phyloP scores from a whole-genome alignment of 441 rosid genomes.

The Erodium moschatum region DNA sequence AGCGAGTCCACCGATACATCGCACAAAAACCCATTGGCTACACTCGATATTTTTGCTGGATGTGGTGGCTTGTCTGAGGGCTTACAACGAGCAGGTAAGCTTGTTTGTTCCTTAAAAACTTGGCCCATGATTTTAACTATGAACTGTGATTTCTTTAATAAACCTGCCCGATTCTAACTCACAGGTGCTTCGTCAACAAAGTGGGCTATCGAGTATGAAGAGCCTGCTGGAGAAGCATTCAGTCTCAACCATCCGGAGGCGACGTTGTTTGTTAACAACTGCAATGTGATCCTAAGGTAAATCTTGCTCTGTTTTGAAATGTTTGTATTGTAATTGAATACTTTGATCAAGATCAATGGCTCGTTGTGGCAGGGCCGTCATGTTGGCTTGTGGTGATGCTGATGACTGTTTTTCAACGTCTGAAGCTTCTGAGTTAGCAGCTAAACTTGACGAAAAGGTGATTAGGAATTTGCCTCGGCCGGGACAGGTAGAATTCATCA shows the following conservation, averaged over 20 bases:
- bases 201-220: conserved; percentile 94
- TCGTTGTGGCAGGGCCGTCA: conserved; percentile 53
- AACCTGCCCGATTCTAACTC: conserved; percentile 12
- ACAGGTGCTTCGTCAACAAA: conserved; percentile 63
- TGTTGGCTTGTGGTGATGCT: conserved; percentile 63
- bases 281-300: conserved; percentile 81
- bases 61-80: conserved; percentile 95
- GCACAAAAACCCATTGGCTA: conserved; percentile 37
- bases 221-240: conserved; percentile 85
- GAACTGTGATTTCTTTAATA: conserved; percentile 3
- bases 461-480: conserved; percentile 57
- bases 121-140: background rate
- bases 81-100: conserved; percentile 47
- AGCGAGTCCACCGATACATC: conserved; percentile 27
- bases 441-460: conserved; percentile 46
- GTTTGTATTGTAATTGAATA: background rate
- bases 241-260: conserved; percentile 69
- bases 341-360: background rate
- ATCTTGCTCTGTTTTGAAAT: conserved; percentile 8
- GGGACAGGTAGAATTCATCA: conserved; percentile 86
- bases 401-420: conserved; percentile 75
- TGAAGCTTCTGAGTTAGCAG: conserved; percentile 60
- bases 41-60: conserved; percentile 89
- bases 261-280: conserved; percentile 56
- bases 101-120: background rate